Evolutionary conservation across 202 grass and related monocot genomes (phyloP).

Genomic region (Zoysia matrella): DNA sequence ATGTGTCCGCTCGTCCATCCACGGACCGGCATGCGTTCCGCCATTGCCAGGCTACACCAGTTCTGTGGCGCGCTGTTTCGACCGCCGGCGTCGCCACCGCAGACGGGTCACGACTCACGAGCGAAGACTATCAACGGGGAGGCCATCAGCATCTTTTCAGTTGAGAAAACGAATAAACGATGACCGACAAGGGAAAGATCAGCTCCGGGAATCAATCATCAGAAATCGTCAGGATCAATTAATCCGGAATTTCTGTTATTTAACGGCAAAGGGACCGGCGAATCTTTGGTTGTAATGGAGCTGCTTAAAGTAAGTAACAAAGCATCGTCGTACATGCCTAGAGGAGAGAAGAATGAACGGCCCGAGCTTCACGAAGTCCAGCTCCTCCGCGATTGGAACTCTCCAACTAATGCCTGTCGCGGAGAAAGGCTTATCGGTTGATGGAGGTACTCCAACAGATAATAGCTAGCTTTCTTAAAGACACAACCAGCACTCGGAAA

Average conservation of each 20-base stretch:
- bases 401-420: conserved; percentile 44
- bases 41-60: not conserved
- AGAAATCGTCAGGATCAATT: conserved; percentile 26
- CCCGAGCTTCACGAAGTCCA: not conserved
- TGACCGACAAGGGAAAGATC: not conserved
- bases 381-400: conserved; percentile 32
- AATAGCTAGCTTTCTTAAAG: conserved; percentile 45
- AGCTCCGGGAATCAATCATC: conserved; percentile 21
- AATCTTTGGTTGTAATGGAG: conserved; percentile 32
- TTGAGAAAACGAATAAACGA: not conserved
- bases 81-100: conserved; percentile 39
- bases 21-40: not conserved
- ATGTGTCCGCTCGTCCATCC: not conserved
- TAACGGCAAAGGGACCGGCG: conserved; percentile 24
- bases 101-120: not conserved
- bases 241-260: conserved; percentile 16
- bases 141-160: not conserved
- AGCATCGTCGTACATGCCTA: conserved; percentile 22
- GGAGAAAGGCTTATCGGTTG: conserved; percentile 18
- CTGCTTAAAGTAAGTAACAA: conserved; percentile 27
- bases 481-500: not conserved
- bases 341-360: not conserved
- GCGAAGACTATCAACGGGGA: not conserved
- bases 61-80: not conserved
- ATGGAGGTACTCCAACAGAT: conserved; percentile 41